These are phyloP conservation scores for Phaffia australis DNA, from an alignment of 768 basidiomycete species.

Conservation along the genomic window DNA sequence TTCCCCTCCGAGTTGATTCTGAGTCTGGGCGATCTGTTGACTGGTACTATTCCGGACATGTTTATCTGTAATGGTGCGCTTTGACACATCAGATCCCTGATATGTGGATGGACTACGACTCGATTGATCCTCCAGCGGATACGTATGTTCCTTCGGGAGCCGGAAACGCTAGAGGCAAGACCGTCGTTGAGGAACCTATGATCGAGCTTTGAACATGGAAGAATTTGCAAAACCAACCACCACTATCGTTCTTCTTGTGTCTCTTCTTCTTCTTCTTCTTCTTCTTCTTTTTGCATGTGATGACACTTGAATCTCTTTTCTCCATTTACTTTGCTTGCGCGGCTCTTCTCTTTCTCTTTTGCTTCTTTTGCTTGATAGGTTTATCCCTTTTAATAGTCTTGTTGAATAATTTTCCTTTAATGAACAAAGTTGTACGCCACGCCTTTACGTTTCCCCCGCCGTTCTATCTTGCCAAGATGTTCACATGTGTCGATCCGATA, in stretches of 20 bases:
- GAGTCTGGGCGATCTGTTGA: not conserved
- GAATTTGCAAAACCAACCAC: too few species aligned
- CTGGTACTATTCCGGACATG: not conserved
- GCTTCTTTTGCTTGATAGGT: not conserved
- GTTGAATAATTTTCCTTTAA: too few species aligned
- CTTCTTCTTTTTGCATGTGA: not conserved
- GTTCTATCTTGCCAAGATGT: too few species aligned
- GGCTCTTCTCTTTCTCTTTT: not conserved
- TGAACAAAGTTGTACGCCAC: too few species aligned
- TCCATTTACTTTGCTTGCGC: not conserved
- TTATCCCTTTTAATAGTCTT: too few species aligned
- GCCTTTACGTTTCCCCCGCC: too few species aligned
- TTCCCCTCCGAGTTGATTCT: not conserved
- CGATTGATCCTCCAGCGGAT: not conserved
- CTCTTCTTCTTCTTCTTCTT: not conserved
- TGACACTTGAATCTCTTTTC: not conserved
- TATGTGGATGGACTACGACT: slow-evolving; percentile 6
- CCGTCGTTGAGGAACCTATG: too few species aligned
- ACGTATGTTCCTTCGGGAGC: not conserved
- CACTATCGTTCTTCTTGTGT: too few species aligned
- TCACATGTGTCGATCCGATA: too few species aligned
- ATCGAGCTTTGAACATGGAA: too few species aligned
- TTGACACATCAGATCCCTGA: slow-evolving; percentile 1
- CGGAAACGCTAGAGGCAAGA: too few species aligned
- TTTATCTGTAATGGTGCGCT: not conserved